A percentile compares a stretch with the other conserved stretches of the same genome.
phyloP scores from a whole-genome alignment of 2,329 filamentous ascomycete species.

The Penicillium sp. region DNA sequence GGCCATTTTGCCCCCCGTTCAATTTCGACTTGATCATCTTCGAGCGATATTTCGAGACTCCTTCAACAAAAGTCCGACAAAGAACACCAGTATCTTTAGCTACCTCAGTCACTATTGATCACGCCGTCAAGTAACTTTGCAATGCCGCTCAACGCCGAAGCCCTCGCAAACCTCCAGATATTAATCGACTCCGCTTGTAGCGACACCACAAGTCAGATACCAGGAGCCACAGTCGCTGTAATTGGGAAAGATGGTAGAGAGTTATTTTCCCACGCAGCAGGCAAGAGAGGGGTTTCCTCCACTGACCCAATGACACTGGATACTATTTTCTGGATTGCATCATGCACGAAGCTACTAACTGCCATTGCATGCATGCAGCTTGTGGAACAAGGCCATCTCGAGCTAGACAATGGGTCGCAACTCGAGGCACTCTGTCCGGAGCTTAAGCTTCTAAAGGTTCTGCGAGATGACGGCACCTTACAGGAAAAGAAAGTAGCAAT shows the following conservation, averaged over 20 bases:
- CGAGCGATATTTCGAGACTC: too few species aligned
- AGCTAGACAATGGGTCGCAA: slow-evolving; percentile 39
- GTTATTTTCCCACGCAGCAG: background rate
- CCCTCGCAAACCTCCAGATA: too few species aligned
- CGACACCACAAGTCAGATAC: too few species aligned
- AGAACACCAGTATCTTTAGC: too few species aligned
- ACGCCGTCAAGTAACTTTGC: too few species aligned
- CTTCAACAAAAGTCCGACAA: too few species aligned
- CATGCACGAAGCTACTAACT: slow-evolving; percentile 49
- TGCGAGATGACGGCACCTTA: background rate
- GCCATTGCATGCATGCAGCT: slow-evolving; percentile 50
- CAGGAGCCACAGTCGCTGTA: background rate
- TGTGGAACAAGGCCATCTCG: slow-evolving; percentile 44
- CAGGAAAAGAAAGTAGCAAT: background rate
- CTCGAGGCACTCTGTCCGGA: background rate
- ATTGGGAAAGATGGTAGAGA: background rate
- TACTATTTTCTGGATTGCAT: slow-evolving; percentile 37
- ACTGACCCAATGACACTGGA: background rate
- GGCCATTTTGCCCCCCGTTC: background rate
- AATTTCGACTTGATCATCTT: too few species aligned
- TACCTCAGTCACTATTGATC: too few species aligned
- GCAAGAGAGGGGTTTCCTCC: background rate
- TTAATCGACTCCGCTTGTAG: too few species aligned
- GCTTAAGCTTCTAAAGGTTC: background rate
- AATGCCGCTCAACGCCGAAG: too few species aligned